Conservation (phyloP, 257 asterid species). For the Jasminum sambac region DNA sequence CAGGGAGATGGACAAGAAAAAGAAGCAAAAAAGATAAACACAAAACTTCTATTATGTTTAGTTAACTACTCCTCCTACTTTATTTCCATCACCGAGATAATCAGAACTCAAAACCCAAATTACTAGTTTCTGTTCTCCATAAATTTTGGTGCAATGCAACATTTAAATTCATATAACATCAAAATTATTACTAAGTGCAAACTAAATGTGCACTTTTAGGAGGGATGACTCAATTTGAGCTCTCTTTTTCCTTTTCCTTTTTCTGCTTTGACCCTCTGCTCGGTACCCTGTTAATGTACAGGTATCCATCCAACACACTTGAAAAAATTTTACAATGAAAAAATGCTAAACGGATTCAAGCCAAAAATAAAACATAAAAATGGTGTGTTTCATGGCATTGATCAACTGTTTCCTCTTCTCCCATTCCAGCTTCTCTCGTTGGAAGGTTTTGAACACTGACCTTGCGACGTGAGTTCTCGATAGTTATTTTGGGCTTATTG, state of each 20-base stretch:
- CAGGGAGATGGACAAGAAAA: neutral
- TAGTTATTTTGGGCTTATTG: neutral
- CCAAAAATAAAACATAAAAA: neutral
- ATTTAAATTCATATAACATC: neutral
- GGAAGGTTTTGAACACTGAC: too few relatives aligned
- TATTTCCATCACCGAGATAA: neutral
- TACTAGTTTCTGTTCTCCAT: neutral
- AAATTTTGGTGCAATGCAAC: neutral
- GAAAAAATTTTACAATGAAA: neutral
- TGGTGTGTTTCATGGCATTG: neutral
- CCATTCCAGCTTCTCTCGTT: too few relatives aligned
- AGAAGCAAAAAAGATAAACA: neutral
- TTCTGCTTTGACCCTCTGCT: neutral
- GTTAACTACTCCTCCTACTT: neutral
- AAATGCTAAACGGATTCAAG: neutral
- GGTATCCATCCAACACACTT: neutral
- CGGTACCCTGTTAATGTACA: neutral
- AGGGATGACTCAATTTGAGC: neutral
- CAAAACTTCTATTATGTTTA: neutral
- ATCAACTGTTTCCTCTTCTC: too few relatives aligned
- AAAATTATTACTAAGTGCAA: neutral
- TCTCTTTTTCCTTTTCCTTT: neutral
- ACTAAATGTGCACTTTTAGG: neutral
- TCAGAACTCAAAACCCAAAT: neutral
- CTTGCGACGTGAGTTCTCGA: neutral